These are phyloP conservation scores for Metschnikowia koreensis DNA, from an alignment of 805 yeast species.

Conservation along the genomic window DNA sequence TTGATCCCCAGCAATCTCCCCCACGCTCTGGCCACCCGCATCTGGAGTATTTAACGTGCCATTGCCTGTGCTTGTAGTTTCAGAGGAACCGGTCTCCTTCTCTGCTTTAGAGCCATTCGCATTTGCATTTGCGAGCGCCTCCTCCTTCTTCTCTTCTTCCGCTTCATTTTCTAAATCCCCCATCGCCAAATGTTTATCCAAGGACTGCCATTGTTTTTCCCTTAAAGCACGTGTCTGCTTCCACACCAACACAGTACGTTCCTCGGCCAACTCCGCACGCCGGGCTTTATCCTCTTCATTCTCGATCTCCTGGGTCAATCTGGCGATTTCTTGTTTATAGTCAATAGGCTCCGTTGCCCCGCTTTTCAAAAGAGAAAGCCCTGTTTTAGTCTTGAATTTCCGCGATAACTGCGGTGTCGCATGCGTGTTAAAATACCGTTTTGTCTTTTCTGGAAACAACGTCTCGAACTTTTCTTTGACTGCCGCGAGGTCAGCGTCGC, in stretches of 20 bases:
- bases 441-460: slow-evolving; percentile 30
- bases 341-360: not conserved
- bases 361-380: slow-evolving; percentile 24
- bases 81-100: not conserved
- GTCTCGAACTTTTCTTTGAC: slow-evolving; percentile 19
- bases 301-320: slow-evolving; percentile 14
- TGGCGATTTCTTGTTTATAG: slow-evolving; percentile 4
- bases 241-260: slow-evolving; percentile 34
- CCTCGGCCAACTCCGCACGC: slow-evolving; percentile 21
- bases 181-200: slow-evolving; percentile 3
- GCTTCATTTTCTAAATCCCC: slow-evolving; percentile 10
- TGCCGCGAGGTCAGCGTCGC: slow-evolving; percentile 21
- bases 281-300: slow-evolving; percentile 5
- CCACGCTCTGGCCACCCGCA: slow-evolving; percentile 1
- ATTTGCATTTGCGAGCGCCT: not conserved
- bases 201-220: slow-evolving; percentile 8
- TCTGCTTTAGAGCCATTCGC: not conserved
- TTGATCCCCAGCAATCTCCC: slow-evolving; percentile 6
- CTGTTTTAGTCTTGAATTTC: slow-evolving; percentile 36
- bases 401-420: slow-evolving; percentile 44
- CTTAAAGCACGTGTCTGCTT: slow-evolving; percentile 24
- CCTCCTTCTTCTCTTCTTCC: slow-evolving; percentile 4
- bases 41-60: slow-evolving; percentile 3
- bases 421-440: slow-evolving; percentile 39
- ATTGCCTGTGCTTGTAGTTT: not conserved